Conservation (phyloP, 331 rosid species). For the Cydonia oblonga region DNA sequence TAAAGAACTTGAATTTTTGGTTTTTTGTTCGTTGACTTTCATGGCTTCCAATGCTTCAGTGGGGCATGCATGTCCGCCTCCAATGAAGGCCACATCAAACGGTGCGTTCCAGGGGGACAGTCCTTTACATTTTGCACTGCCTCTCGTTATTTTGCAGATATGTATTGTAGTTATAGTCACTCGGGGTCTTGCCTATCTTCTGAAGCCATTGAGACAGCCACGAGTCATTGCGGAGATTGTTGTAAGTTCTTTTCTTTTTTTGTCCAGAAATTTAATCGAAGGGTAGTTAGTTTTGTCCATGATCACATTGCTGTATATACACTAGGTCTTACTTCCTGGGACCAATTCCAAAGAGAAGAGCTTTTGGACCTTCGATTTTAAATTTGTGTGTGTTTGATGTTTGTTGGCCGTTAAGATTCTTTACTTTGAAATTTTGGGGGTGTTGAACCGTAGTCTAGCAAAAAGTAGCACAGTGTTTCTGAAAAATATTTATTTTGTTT, state of each 20-base stretch:
- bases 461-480: neutral
- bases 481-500: neutral
- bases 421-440: neutral
- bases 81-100: conserved; percentile 68
- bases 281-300: neutral
- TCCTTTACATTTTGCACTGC: conserved; percentile 74
- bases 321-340: neutral
- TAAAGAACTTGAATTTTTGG: conserved; percentile 10
- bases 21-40: neutral
- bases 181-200: conserved; percentile 54
- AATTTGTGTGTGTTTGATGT: neutral
- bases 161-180: conserved; percentile 55
- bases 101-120: conserved; percentile 68
- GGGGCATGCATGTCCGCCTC: conserved; percentile 29
- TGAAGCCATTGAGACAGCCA: conserved; percentile 72
- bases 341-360: neutral
- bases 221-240: conserved; percentile 81
- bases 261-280: neutral
- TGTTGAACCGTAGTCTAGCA: neutral
- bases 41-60: conserved; percentile 28
- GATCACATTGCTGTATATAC: neutral
- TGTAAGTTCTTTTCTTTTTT: conserved; percentile 31
- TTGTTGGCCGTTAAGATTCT: neutral
- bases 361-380: neutral
- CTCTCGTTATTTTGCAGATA: conserved; percentile 70